Evolutionary conservation across 73 alveolate species (phyloP).

Genomic region (Loxodes magnus): DNA sequence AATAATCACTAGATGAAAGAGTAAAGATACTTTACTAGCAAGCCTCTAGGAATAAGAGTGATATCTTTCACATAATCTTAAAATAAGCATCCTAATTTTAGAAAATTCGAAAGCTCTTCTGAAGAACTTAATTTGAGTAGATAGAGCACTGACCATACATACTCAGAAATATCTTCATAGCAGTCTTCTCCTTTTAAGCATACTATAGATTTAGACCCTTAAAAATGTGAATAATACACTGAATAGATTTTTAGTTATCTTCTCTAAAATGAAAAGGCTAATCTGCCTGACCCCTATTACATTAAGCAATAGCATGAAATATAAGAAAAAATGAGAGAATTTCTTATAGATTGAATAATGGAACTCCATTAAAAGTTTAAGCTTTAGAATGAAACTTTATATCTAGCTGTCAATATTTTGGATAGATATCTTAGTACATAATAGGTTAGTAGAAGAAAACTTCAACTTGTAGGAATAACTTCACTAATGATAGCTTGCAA

Average conservation of each 20-base stretch:
- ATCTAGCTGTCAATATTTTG: background rate
- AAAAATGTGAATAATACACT: constrained; percentile 27
- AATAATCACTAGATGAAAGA: too few relatives aligned
- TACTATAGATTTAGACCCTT: too few relatives aligned
- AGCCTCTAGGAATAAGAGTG: too few relatives aligned
- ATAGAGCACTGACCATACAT: too few relatives aligned
- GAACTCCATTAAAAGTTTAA: background rate
- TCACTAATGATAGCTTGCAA: constrained; percentile 44
- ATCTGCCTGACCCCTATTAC: constrained; percentile 16
- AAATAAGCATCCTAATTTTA: too few relatives aligned
- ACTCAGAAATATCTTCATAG: too few relatives aligned
- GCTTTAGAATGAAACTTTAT: constrained; percentile 8
- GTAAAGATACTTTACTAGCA: too few relatives aligned
- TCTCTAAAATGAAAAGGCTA: constrained; percentile 12
- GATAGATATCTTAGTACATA: constrained; percentile 9
- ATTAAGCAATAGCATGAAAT: background rate
- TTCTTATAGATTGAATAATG: constrained; percentile 6
- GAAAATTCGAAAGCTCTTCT: too few relatives aligned
- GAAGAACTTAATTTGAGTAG: too few relatives aligned
- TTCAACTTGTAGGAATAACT: constrained; percentile 56
- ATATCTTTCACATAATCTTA: too few relatives aligned
- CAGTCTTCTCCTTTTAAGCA: too few relatives aligned
- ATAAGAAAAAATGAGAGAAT: background rate
- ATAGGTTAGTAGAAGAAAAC: constrained; percentile 31
- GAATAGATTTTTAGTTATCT: constrained; percentile 18